Conservation (phyloP, 1,284 basidiomycete genomes). For the Cutaneotrichosporon cavernicola region DNA sequence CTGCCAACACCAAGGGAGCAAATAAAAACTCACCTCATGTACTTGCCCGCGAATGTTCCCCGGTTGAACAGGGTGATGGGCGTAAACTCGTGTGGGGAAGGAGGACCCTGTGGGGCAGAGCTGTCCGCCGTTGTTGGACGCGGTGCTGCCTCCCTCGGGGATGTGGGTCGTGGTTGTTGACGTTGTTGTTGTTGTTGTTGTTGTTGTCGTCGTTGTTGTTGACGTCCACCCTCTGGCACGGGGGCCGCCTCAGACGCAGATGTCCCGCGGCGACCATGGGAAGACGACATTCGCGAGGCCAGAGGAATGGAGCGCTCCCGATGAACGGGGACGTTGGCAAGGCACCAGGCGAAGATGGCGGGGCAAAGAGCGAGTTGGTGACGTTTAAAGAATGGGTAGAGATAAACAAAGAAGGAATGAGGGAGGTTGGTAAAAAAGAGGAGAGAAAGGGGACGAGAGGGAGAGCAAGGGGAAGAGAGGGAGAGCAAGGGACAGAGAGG, state of each 20-base stretch:
- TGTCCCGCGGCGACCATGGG: conserved; percentile 3
- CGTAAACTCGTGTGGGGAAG: conserved; percentile 11
- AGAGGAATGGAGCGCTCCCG: background rate
- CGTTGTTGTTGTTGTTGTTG: background rate
- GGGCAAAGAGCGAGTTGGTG: background rate
- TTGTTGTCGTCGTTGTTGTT: background rate
- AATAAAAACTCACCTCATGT: conserved; percentile 31
- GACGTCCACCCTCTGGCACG: background rate
- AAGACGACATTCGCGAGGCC: conserved; percentile 7
- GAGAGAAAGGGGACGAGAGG: background rate
- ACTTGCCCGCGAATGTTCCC: conserved; percentile 33
- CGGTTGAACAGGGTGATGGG: background rate
- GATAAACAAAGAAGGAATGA: background rate
- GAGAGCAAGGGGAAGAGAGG: background rate
- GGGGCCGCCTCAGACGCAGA: background rate
- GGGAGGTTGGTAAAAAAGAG: background rate
- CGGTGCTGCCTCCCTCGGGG: background rate
- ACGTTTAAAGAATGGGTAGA: background rate
- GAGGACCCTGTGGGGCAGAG: background rate
- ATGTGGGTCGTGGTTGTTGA: background rate
- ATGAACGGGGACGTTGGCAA: background rate
- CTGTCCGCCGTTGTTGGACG: background rate
- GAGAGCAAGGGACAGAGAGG: background rate
- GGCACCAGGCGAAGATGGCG: background rate
- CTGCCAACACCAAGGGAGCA: background rate